Evolutionary conservation across 176 grass and related monocot genomes (phyloP).

Genomic region (Guadua angustifolia): DNA sequence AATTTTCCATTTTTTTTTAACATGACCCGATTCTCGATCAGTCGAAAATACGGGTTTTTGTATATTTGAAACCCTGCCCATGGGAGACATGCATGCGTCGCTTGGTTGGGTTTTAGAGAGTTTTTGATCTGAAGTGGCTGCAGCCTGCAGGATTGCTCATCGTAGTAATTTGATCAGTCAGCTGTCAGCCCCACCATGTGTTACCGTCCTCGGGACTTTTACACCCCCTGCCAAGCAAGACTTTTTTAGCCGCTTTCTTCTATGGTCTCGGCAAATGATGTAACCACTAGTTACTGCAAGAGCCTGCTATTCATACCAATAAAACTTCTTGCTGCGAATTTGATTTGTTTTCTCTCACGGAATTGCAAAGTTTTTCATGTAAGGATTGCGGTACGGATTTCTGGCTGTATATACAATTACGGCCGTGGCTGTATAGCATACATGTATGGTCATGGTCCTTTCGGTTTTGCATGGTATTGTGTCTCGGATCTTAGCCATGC

Average conservation of each 20-base stretch:
- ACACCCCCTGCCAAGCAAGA: not conserved
- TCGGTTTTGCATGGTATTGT: not conserved
- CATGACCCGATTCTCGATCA: no score
- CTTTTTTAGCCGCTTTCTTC: conserved; percentile 22
- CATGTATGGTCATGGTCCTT: not conserved
- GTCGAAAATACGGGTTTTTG: no score
- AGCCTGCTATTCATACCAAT: not conserved
- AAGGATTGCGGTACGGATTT: not conserved
- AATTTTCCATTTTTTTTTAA: no score
- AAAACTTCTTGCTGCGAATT: not conserved
- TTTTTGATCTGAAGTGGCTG: conserved; percentile 8
- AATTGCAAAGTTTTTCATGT: not conserved
- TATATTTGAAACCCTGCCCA: not conserved
- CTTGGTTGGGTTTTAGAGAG: not conserved
- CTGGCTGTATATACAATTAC: not conserved
- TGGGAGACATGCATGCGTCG: conserved; percentile 18
- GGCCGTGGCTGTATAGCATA: not conserved
- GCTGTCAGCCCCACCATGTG: not conserved
- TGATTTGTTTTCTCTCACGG: not conserved
- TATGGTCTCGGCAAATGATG: conserved; percentile 18
- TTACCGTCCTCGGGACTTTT: not conserved
- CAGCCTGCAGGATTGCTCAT: conserved; percentile 27
- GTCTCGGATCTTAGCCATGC: conserved; percentile 1
- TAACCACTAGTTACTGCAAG: not conserved
- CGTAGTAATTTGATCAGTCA: not conserved